Percentiles rank a stretch among this genome's conserved stretches.
Evolutionary conservation across 1,284 basidiomycete species (phyloP).

Genomic region (Sporisorium sorghi): DNA sequence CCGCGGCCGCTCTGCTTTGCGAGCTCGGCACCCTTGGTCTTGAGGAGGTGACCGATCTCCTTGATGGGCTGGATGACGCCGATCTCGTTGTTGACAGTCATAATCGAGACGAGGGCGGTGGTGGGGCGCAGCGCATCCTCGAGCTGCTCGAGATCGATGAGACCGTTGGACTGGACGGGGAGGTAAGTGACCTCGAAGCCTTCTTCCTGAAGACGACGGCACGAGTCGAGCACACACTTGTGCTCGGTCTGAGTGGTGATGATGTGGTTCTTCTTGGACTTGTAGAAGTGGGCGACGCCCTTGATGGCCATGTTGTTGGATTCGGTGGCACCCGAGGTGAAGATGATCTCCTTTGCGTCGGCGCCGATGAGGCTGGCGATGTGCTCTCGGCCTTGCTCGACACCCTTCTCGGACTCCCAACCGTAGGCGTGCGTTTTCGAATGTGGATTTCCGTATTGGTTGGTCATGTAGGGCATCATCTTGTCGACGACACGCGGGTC

Average conservation of each 20-base stretch:
- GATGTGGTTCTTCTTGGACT: constrained; percentile 73
- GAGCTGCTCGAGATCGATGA: constrained; percentile 81
- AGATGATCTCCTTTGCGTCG: constrained; percentile 93
- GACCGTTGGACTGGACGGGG: constrained; percentile 87
- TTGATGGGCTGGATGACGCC: constrained; percentile 97
- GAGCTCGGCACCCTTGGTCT: constrained; percentile 73
- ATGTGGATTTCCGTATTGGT: constrained; percentile 98
- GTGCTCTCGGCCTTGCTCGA: constrained; percentile 90
- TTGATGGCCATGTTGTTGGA: constrained; percentile 99
- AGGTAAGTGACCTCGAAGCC: constrained; percentile 98
- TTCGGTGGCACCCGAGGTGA: constrained; percentile 98
- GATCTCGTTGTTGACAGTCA: constrained; percentile 99
- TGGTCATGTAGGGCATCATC: constrained; percentile 95
- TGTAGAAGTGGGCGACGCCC: constrained; percentile 87
- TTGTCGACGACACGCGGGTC: constrained; percentile 96
- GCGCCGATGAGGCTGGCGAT: constrained; percentile 93
- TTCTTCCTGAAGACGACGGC: constrained; percentile 92
- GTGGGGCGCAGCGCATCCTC: constrained; percentile 85
- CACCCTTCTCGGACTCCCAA: constrained; percentile 96
- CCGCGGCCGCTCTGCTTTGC: constrained; percentile 76
- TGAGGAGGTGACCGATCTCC: constrained; percentile 87
- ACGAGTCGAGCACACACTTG: constrained; percentile 98
- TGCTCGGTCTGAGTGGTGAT: constrained; percentile 79
- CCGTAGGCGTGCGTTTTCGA: constrained; percentile 98
- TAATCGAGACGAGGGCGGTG: constrained; percentile 89